Percentiles rank a stretch among this genome's conserved stretches.
Evolutionary conservation across 2,329 filamentous ascomycete genomes (phyloP).

Genomic region (Talaromyces sp.): DNA sequence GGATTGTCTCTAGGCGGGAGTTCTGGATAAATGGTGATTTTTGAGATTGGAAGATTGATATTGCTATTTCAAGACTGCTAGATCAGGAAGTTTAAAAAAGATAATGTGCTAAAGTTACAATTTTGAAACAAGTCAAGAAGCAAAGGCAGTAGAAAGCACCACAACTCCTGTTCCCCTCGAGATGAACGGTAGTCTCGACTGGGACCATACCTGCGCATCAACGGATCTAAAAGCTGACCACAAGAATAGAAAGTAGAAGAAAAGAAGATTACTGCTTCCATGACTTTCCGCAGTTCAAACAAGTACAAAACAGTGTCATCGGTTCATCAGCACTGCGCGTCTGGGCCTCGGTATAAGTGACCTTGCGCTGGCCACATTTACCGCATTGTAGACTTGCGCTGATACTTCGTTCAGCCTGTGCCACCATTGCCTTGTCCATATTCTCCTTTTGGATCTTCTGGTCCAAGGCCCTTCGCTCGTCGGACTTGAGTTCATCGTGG

Average conservation of each 20-base stretch:
- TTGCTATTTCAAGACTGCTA: not conserved
- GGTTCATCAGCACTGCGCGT: slow-evolving; percentile 94
- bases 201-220: not conserved
- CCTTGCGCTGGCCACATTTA: slow-evolving; percentile 89
- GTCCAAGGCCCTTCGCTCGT: slow-evolving; percentile 73
- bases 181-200: slow-evolving; percentile 19
- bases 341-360: slow-evolving; percentile 94
- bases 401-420: slow-evolving; percentile 86
- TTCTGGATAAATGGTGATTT: slow-evolving; percentile 15
- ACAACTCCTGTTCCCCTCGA: slow-evolving; percentile 12
- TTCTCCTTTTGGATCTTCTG: slow-evolving; percentile 80
- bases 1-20: slow-evolving; percentile 24
- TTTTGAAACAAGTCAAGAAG: not conserved
- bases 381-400: slow-evolving; percentile 83
- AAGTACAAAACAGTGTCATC: slow-evolving; percentile 50
- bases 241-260: not conserved
- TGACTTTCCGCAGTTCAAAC: slow-evolving; percentile 48
- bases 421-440: slow-evolving; percentile 95
- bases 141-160: slow-evolving; percentile 2
- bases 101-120: slow-evolving; percentile 13
- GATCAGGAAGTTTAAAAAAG: not conserved
- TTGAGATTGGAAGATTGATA: not conserved
- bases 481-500: slow-evolving; percentile 85
- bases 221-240: not conserved
- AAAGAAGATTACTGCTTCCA: slow-evolving; percentile 39